phyloP scores from a whole-genome alignment of 2,329 filamentous ascomycete species.

The Sarocladium strictum region DNA sequence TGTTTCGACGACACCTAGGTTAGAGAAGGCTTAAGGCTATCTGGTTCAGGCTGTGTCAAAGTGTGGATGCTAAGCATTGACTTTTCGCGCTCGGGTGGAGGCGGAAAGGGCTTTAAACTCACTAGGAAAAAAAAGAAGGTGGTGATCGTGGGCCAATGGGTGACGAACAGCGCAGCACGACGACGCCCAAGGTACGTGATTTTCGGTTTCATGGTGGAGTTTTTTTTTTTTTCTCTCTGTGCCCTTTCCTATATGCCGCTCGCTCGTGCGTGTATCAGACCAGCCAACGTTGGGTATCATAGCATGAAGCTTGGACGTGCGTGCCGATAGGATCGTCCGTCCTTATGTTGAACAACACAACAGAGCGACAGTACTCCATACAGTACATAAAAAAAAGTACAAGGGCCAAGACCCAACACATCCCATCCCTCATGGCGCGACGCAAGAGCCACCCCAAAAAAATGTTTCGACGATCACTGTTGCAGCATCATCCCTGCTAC shows the following conservation, averaged over 20 bases:
- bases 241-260: background rate
- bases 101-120: background rate
- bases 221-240: background rate
- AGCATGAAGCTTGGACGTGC: background rate
- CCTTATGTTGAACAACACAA: too few relatives aligned
- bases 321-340: background rate
- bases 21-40: too few relatives aligned
- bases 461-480: constrained; percentile 3
- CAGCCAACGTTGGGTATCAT: constrained; percentile 4
- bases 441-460: background rate
- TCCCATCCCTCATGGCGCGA: too few relatives aligned
- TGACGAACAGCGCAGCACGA: constrained; percentile 1
- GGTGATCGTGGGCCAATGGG: constrained; percentile 2
- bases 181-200: too few relatives aligned
- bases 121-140: background rate
- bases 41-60: too few relatives aligned
- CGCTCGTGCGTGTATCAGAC: background rate
- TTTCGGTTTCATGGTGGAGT: background rate
- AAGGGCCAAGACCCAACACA: too few relatives aligned
- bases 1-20: too few relatives aligned
- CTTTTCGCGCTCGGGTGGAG: background rate
- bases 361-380: too few relatives aligned
- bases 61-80: too few relatives aligned
- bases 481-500: background rate
- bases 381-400: too few relatives aligned